Evolutionary conservation across 179 eudicot species (phyloP), one percentile per base, ranked within the genome.

Genomic region (Silene coronaria): DNA sequence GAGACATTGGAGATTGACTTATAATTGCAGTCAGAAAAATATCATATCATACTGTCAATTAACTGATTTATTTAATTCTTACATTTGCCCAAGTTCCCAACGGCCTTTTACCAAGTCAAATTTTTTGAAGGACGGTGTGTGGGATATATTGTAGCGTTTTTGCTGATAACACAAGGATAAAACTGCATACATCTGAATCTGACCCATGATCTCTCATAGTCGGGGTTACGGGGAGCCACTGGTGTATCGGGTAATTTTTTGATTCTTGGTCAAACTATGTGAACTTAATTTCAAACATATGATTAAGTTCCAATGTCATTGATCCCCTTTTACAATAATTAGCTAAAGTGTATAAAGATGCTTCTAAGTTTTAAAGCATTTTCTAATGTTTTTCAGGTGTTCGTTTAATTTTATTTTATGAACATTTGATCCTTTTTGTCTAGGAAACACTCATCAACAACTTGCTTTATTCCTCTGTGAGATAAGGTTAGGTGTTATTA

Each of bases 1-100:
- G 59, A 71, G 70, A 78, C 84, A 81, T 82, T 59, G 62, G 62
- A 82, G 79, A 78, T 82, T 70, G 77, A 79, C 75, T 75, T 79
- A 53, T 75, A 72, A 71, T 75, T 78, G 84, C 77, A 66, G 80
- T 82, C 77, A 58, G 67, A 66, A 78, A 46, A 26, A 46, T 46
- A 68, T 48, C 67, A 61, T 69, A 42, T 69, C 23, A 36, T 51
- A 13, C 21, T 58, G 68, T 26, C 59, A 12, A 68, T 28, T 5
- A 14, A 14, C 24, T 63, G 38, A 42, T 69, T 70, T 13, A 17
- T 71, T 58, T 32, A 16, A 17, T 30, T 30, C 42, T 30, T 30
- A 12, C 46, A 8, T 66, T 9, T 17, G 17, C 24, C 48, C 23
- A n/a, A 66, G 4, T 34, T 32, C 46, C 70, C 23, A n/a, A 65